Evolutionary conservation across 2,329 filamentous ascomycete genomes (phyloP).

Genomic region (Verticillium tricorpus): DNA sequence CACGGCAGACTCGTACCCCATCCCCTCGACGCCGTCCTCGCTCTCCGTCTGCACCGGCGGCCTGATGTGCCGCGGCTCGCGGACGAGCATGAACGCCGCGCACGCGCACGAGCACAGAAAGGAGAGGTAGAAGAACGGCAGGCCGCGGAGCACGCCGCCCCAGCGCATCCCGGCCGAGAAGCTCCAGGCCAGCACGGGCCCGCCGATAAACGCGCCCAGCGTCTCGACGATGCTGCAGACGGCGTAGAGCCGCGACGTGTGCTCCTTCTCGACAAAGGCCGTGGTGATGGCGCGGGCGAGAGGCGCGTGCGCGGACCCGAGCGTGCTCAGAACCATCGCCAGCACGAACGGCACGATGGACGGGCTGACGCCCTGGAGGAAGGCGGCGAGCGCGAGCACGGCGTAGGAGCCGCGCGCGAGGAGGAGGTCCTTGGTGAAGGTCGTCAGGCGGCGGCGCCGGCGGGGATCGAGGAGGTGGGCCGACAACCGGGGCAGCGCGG

Average conservation of each 20-base stretch:
- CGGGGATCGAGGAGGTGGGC: constrained; percentile 18
- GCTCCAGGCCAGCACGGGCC: constrained; percentile 32
- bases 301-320: constrained; percentile 33
- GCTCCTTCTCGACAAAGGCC: constrained; percentile 29
- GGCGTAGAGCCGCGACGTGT: constrained; percentile 35
- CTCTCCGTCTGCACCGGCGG: constrained; percentile 3
- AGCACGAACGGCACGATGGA: constrained; percentile 28
- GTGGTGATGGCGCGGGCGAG: constrained; percentile 35
- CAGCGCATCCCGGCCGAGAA: constrained; percentile 30
- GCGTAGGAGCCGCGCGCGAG: constrained; percentile 27
- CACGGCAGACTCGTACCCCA: constrained; percentile 5
- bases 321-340: constrained; percentile 30
- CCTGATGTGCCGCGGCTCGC: constrained; percentile 22
- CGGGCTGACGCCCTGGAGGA: constrained; percentile 29
- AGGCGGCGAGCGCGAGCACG: constrained; percentile 24
- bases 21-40: neutral
- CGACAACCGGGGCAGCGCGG: constrained; percentile 28
- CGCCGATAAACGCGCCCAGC: constrained; percentile 32
- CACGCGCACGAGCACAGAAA: constrained; percentile 22
- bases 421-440: constrained; percentile 32
- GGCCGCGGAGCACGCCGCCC: constrained; percentile 30
- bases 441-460: constrained; percentile 24
- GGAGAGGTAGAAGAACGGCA: constrained; percentile 35
- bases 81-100: constrained; percentile 24
- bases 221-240: constrained; percentile 35